phyloP scores from a whole-genome alignment of 805 yeast species.

The Cyberlindnera veronae region DNA sequence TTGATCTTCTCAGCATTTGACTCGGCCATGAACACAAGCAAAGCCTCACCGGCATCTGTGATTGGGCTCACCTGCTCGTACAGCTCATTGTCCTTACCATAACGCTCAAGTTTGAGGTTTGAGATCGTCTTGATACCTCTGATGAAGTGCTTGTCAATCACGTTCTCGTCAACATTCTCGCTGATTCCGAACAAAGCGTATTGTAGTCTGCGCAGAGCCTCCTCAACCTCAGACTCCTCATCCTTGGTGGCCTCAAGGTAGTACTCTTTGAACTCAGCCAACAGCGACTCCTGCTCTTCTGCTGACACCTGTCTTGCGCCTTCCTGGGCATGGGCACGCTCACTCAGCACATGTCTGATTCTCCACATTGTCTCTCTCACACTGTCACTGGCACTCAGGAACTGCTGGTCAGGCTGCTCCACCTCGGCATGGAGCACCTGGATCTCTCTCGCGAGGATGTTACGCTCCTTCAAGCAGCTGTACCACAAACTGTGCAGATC shows the following conservation, averaged over 20 bases:
- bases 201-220: conserved; percentile 73
- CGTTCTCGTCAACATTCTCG: conserved; percentile 53
- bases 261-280: conserved; percentile 52
- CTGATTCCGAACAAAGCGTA: conserved; percentile 84
- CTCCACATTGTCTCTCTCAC: conserved; percentile 67
- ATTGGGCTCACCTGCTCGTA: conserved; percentile 27
- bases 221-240: conserved; percentile 58
- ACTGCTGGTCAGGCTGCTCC: conserved; percentile 36
- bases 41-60: conserved; percentile 41
- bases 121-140: conserved; percentile 71
- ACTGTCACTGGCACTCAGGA: conserved; percentile 30
- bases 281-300: conserved; percentile 42
- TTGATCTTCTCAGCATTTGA: conserved; percentile 37
- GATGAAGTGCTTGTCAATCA: conserved; percentile 55
- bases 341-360: conserved; percentile 83
- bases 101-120: conserved; percentile 58
- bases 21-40: conserved; percentile 44
- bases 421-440: conserved; percentile 48
- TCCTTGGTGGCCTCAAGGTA: conserved; percentile 54
- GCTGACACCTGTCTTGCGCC: conserved; percentile 49
- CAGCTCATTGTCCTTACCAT: conserved; percentile 40
- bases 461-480: conserved; percentile 77
- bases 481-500: conserved; percentile 94
- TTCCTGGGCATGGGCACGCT: conserved; percentile 70
- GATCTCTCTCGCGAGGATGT: conserved; percentile 70